Conservation (phyloP, 2,329 filamentous ascomycete genomes). For the Ophiocordyceps sinensis region DNA sequence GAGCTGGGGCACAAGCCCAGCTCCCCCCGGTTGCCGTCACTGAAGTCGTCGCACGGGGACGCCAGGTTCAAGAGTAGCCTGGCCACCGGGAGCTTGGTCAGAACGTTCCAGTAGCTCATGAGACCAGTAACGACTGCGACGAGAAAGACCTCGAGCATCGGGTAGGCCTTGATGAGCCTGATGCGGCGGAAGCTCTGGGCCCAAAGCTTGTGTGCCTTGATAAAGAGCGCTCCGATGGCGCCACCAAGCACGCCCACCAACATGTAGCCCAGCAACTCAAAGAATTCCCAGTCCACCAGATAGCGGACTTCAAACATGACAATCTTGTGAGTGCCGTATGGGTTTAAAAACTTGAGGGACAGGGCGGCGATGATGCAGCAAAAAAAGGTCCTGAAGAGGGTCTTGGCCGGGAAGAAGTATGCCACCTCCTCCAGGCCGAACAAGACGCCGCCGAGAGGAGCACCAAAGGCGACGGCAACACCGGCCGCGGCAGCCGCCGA, state of each 20-base stretch:
- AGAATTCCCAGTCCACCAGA: constrained; percentile 79
- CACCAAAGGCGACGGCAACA: constrained; percentile 87
- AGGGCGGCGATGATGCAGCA: constrained; percentile 90
- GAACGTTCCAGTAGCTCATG: constrained; percentile 82
- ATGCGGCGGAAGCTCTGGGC: constrained; percentile 78
- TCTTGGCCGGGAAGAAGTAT: constrained; percentile 97
- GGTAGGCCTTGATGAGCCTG: constrained; percentile 63
- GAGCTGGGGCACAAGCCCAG: constrained; percentile 66
- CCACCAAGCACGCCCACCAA: constrained; percentile 79
- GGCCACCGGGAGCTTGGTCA: constrained; percentile 79
- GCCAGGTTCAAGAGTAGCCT: constrained; percentile 85
- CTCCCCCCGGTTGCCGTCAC: constrained; percentile 44
- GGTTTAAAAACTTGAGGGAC: constrained; percentile 87
- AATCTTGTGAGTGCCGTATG: constrained; percentile 91
- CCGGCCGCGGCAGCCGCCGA: constrained; percentile 85
- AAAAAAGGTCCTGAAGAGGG: constrained; percentile 93
- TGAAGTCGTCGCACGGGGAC: constrained; percentile 61
- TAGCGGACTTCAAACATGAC: constrained; percentile 94
- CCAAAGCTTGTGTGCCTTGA: constrained; percentile 88
- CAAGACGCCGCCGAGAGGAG: constrained; percentile 72
- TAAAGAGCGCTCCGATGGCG: constrained; percentile 76
- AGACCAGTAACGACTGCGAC: constrained; percentile 77
- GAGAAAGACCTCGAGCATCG: constrained; percentile 73
- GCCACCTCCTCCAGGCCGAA: constrained; percentile 92
- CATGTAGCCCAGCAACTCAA: constrained; percentile 76